Evolutionary conservation across 352 stramenopile species (phyloP), one percentile per base, ranked within the genome.

Genomic region (Saprolegnia diclina): DNA sequence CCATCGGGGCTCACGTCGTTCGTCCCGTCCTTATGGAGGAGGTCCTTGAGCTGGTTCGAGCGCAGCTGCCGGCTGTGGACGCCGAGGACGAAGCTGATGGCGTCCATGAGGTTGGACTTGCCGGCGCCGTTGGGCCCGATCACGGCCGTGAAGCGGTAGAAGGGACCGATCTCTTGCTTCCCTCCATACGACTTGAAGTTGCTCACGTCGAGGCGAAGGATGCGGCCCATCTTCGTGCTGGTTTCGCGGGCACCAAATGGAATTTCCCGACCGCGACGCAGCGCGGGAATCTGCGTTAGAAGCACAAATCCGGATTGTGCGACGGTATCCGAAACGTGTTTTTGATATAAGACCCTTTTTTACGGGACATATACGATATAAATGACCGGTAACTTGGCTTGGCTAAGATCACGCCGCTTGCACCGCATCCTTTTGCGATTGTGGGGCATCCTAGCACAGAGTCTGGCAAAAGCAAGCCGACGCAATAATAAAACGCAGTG

Each of bases 111-210:
- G 78, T 94, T 92, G 57, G 83, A 92, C 72, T 98, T 98, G 21
- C 97, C 84, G 22, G 90, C 87, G 53, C 97, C 97, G 79, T 99
- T 99, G 40, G 97, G 97, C 0, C 97, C 97, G 55, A 99, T 92
- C 52, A 99, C 91, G 48, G 91, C 96, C 38, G 97, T 99, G 76
- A 99, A 99, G 71, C 97, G 89, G 55, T 94, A 81, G 79, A 99
- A 99, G 18, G 97, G 97, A 18, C 96, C 97, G 65, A 99, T 97
- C 38, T 89, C 85, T 52, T 95, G 88, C 21, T 52, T 64, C 4
- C 97, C 97, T 38, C 87, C 92, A 74, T 99, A 99, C 7, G 90
- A 98, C 80, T 99, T 99, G 91, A 99, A 99, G 81, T 99, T 98
- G 75, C 98, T 91, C 35, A 99, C 76, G 87, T 99, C 96, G n/a